Evolutionary conservation across 2,329 filamentous ascomycete genomes (phyloP).

Genomic region (Aspergillus quadrilineatus): DNA sequence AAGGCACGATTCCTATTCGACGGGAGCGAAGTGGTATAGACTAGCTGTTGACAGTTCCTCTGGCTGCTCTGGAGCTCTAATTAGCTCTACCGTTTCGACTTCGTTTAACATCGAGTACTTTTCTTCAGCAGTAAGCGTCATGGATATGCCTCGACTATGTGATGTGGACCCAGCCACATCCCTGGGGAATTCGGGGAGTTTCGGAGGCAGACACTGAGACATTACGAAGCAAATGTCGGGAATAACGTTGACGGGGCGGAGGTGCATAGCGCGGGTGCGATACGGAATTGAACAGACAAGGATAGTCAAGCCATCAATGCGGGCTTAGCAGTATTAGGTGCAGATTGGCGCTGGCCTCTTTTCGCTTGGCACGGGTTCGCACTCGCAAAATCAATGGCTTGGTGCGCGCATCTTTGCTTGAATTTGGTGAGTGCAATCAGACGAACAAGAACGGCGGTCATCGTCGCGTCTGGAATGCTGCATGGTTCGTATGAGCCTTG

Average conservation of each 20-base stretch:
- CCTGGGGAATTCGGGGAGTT: neutral
- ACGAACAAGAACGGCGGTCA: no score
- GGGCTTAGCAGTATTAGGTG: no score
- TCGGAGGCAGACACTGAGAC: neutral
- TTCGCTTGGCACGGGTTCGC: no score
- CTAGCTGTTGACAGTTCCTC: neutral
- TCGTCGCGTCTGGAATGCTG: no score
- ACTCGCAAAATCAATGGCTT: no score
- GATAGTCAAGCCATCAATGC: no score
- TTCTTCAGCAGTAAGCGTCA: no score
- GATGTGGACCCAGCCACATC: neutral
- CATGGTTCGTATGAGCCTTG: no score
- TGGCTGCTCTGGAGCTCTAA: neutral
- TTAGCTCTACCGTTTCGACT: neutral
- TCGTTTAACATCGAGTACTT: neutral
- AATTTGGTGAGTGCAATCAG: no score
- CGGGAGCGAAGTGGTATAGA: neutral
- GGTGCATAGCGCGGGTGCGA: neutral
- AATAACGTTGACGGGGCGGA: neutral
- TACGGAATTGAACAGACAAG: neutral
- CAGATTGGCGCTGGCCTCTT: no score
- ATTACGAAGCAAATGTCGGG: neutral
- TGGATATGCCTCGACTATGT: neutral
- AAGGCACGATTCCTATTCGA: neutral
- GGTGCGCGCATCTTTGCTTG: no score